Evolutionary conservation across 345 rosid species (phyloP).

Genomic region (Brassica rapa): DNA sequence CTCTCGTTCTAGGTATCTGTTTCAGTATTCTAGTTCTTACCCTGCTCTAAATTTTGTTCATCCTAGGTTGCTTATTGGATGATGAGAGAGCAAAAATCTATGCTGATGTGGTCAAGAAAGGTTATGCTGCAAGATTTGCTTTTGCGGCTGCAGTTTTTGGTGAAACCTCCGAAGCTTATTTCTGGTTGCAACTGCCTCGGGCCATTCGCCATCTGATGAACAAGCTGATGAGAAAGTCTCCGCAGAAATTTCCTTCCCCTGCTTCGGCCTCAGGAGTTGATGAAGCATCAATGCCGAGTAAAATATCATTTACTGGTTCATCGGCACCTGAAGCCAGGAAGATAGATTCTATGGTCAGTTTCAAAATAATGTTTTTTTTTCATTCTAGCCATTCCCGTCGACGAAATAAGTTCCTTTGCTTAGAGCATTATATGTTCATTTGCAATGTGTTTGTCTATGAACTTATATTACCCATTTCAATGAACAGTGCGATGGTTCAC

Average conservation of each 20-base stretch:
- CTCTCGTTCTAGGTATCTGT: conserved; percentile 16
- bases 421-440: neutral
- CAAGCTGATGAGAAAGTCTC: conserved; percentile 58
- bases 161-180: conserved; percentile 83
- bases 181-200: conserved; percentile 93
- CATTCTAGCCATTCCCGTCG: neutral
- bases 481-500: conserved; percentile 65
- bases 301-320: conserved; percentile 62
- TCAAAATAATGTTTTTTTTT: conserved; percentile 6
- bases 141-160: conserved; percentile 97
- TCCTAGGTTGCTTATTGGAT: conserved; percentile 80
- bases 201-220: conserved; percentile 80
- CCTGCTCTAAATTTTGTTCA: conserved; percentile 27
- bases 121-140: conserved; percentile 83
- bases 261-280: conserved; percentile 41
- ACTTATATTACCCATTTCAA: conserved; percentile 30
- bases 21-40: conserved; percentile 19
- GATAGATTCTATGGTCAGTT: conserved; percentile 60
- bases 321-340: conserved; percentile 45
- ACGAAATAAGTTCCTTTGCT: conserved; percentile 9
- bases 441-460: conserved; percentile 10
- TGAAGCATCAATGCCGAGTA: conserved; percentile 52
- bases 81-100: conserved; percentile 86
- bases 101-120: conserved; percentile 78
- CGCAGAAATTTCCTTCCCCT: conserved; percentile 46